These are phyloP conservation scores for Trametes punicea DNA, from an alignment of 768 basidiomycete genomes.

Conservation along the genomic window DNA sequence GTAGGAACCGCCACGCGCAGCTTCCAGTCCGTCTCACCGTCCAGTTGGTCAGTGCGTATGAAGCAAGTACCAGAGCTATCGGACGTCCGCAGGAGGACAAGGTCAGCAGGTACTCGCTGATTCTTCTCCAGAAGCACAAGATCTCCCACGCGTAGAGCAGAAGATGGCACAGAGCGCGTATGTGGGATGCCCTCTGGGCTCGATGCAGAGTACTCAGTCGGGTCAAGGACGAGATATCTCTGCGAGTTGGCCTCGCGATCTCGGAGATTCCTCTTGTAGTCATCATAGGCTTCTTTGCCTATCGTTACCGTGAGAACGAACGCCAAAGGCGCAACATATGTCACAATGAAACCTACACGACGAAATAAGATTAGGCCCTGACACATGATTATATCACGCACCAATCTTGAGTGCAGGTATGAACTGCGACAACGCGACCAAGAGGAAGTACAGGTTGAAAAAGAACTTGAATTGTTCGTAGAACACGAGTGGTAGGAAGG, in stretches of 20 bases:
- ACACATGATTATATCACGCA: slow-evolving; percentile 33
- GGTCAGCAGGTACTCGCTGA: slow-evolving; percentile 92
- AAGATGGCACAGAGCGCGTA: slow-evolving; percentile 80
- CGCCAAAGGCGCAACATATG: slow-evolving; percentile 93
- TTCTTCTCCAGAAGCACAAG: slow-evolving; percentile 93
- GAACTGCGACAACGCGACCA: slow-evolving; percentile 95
- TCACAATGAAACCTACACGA: slow-evolving; percentile 80
- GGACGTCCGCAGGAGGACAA: slow-evolving; percentile 83
- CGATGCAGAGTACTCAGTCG: slow-evolving; percentile 33
- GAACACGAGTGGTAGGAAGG: slow-evolving; percentile 96
- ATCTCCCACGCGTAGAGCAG: slow-evolving; percentile 86
- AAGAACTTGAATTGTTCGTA: slow-evolving; percentile 99
- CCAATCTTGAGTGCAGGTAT: slow-evolving; percentile 95
- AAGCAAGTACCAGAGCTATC: slow-evolving; percentile 94
- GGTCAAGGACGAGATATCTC: slow-evolving; percentile 80
- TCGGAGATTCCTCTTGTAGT: slow-evolving; percentile 90
- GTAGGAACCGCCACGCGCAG: slow-evolving; percentile 83
- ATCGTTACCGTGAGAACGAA: slow-evolving; percentile 95
- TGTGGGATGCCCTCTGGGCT: slow-evolving; percentile 29
- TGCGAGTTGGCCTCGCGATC: slow-evolving; percentile 95
- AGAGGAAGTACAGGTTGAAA: slow-evolving; percentile 97
- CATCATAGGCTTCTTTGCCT: slow-evolving; percentile 99
- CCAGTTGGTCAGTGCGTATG: slow-evolving; percentile 95
- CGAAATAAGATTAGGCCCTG: neutral
- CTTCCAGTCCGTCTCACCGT: slow-evolving; percentile 99